Evolutionary conservation across 1,284 basidiomycete species (phyloP).

Genomic region (Heliocybe sulcata): DNA sequence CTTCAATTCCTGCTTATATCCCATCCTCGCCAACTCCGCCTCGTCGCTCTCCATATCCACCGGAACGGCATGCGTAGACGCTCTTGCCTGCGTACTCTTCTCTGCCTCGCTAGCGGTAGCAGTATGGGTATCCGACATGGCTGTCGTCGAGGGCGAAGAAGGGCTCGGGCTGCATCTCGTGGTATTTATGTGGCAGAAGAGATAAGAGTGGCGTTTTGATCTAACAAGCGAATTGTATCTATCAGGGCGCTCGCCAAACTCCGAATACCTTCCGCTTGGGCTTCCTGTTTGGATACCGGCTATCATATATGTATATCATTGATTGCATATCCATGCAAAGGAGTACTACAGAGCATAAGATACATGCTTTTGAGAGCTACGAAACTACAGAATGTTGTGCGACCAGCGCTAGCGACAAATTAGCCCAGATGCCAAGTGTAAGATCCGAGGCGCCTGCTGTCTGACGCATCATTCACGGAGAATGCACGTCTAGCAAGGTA

Average conservation of each 20-base stretch:
- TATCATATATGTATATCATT: too few species aligned
- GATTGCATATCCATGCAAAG: too few species aligned
- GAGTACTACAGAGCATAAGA: too few species aligned
- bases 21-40: conserved; percentile 62
- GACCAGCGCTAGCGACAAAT: too few species aligned
- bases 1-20: conserved; percentile 70
- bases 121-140: neutral
- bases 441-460: too few species aligned
- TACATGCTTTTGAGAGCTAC: too few species aligned
- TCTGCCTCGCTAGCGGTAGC: neutral
- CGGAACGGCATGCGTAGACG: neutral
- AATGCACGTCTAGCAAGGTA: too few species aligned
- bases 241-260: neutral
- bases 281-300: too few species aligned
- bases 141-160: neutral
- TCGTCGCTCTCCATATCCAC: conserved; percentile 33
- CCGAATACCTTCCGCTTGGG: too few species aligned
- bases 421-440: too few species aligned
- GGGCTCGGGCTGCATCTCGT: neutral
- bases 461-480: too few species aligned
- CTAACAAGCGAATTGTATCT: neutral
- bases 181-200: neutral
- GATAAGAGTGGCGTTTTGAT: neutral
- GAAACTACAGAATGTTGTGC: too few species aligned
- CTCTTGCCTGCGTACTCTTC: neutral